Conservation (phyloP, 208 protist species). For the Polymyxa betae region DNA sequence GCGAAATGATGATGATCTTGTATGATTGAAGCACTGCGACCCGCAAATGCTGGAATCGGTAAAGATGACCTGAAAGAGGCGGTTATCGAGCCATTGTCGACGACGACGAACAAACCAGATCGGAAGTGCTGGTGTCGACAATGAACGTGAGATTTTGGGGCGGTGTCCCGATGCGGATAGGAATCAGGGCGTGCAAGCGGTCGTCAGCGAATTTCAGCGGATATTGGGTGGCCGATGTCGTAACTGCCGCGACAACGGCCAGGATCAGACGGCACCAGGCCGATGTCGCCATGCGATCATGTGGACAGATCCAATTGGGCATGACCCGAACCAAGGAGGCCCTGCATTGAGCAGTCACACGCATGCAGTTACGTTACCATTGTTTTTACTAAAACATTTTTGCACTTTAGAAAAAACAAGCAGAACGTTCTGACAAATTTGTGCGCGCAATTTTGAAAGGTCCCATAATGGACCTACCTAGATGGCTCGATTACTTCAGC, state of each 20-base stretch:
- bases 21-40: constrained; percentile 6
- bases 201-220: neutral
- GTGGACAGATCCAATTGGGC: too few relatives aligned
- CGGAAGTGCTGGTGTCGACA: constrained; percentile 19
- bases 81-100: neutral
- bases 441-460: too few relatives aligned
- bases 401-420: too few relatives aligned
- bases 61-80: neutral
- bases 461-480: too few relatives aligned
- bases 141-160: neutral
- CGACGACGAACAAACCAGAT: neutral
- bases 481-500: too few relatives aligned
- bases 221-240: neutral
- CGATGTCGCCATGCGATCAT: too few relatives aligned
- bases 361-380: too few relatives aligned
- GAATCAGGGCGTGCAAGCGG: neutral
- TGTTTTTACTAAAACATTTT: too few relatives aligned
- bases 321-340: too few relatives aligned
- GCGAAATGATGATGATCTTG: neutral
- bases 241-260: neutral
- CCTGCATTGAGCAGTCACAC: too few relatives aligned
- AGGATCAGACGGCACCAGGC: neutral
- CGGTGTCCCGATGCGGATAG: neutral
- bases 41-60: neutral
- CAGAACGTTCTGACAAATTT: too few relatives aligned